Conservation (phyloP, 1,284 basidiomycete species). For the Filobasidium uniguttulatum region DNA sequence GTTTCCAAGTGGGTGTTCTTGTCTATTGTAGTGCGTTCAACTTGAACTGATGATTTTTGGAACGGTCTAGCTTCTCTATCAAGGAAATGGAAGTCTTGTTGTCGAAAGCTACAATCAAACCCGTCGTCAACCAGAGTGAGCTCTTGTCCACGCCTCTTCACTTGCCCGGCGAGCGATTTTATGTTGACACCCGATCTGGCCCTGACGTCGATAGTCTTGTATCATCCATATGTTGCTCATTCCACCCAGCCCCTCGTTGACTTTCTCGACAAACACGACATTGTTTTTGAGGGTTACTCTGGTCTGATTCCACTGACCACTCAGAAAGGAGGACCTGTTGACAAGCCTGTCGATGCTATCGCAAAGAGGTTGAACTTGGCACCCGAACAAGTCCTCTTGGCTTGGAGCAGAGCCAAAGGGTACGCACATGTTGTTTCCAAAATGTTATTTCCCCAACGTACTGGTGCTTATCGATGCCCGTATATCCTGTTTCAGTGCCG, state of each 20-base stretch:
- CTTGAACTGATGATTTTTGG: neutral
- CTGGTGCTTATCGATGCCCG: too few species aligned
- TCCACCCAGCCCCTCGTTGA: slow-evolving; percentile 47
- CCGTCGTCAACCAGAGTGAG: slow-evolving; percentile 55
- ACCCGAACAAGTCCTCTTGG: slow-evolving; percentile 53
- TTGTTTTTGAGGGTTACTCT: slow-evolving; percentile 58
- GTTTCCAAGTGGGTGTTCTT: slow-evolving; percentile 45
- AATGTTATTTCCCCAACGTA: neutral
- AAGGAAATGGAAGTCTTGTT: slow-evolving; percentile 46
- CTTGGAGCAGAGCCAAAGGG: slow-evolving; percentile 30
- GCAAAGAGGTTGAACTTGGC: slow-evolving; percentile 46
- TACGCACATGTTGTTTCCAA: slow-evolving; percentile 17
- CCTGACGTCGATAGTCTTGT: slow-evolving; percentile 40
- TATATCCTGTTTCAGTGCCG: slow-evolving; percentile 16
- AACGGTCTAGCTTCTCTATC: slow-evolving; percentile 40
- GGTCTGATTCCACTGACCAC: slow-evolving; percentile 50
- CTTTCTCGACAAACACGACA: slow-evolving; percentile 46
- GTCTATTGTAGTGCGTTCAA: neutral
- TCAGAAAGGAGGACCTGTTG: slow-evolving; percentile 52
- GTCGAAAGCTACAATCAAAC: slow-evolving; percentile 46
- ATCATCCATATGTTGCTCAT: slow-evolving; percentile 56
- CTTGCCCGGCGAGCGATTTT: neutral
- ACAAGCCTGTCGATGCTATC: slow-evolving; percentile 47
- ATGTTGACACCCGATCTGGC: too few species aligned
- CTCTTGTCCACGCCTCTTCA: neutral